Evolutionary conservation across 805 yeast species (phyloP), one percentile per base, ranked within the genome.

Genomic region (Brettanomyces sp.): DNA sequence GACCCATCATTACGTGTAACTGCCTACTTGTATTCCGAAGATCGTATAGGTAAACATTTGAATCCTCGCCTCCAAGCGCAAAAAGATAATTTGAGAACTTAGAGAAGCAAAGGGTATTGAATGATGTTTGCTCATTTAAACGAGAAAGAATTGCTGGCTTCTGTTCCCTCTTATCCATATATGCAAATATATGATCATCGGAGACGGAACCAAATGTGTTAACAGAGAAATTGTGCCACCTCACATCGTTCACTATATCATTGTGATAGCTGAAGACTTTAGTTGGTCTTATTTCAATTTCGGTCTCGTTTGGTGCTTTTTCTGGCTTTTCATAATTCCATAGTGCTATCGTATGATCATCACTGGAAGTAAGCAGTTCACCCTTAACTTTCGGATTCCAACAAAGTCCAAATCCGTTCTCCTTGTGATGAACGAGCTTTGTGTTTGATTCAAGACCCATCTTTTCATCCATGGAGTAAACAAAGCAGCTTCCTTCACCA

Each of bases 1-100:
- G 96, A 1, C 93, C 93, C 76, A 81, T 72, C 80, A 85, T 82
- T 3, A 82, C 72, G 59, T 85, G 93, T 9, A 85, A 67, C 23
- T 72, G 66, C 4, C 67, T 65, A 5, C 48, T 44, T 32, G 55
- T 49, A 3, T 57, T 50, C 56, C 93, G 70, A 34, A 77, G 55
- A 56, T 85, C 93, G 49, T 80, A 74, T n/a, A 85, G 59, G 46
- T 76, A 77, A 36, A 84, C 74, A 49, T 79, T 78, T 6, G 85
- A 72, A 56, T 82, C 85, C 35, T 79, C 75, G 45, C 85, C 80
- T 5, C 90, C 93, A 3, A 82, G 71, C 0, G 88, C 88, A 37
- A 80, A 59, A 39, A 85, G 61, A 56, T 84, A 71, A 4, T 63
- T 54, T 1, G 87, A 76, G 55, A 76, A 77, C 12, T 76, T 74